A percentile compares a stretch with the other conserved stretches of the same genome.
Conservation (phyloP, 495 filamentous ascomycete species). For the Xylaria castorea region DNA sequence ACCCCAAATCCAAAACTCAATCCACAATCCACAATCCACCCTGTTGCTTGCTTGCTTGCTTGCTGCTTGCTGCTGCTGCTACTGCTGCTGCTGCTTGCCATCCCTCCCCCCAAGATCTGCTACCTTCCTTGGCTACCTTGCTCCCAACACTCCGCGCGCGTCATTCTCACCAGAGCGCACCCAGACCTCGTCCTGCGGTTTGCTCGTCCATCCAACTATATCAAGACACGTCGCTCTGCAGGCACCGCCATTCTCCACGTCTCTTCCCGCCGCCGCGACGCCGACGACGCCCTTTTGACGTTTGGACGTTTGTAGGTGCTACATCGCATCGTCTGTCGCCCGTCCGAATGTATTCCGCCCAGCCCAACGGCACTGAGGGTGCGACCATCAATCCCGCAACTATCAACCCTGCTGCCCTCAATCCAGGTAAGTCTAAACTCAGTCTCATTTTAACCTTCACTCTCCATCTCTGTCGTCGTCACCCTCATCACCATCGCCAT, state of each 20-base stretch:
- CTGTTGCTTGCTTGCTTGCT: not conserved
- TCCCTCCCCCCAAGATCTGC: constrained; percentile 42
- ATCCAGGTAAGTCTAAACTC: constrained; percentile 53
- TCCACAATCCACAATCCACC: constrained; percentile 9
- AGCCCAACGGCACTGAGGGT: constrained; percentile 62
- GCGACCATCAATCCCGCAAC: constrained; percentile 63
- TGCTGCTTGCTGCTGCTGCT: not conserved
- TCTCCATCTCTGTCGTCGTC: constrained; percentile 10
- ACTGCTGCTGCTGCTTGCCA: constrained; percentile 2
- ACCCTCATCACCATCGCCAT: constrained; percentile 31
- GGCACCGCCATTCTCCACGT: constrained; percentile 46
- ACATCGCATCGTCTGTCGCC: constrained; percentile 43
- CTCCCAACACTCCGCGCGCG: constrained; percentile 44
- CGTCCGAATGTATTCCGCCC: constrained; percentile 61
- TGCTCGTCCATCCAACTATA: constrained; percentile 57
- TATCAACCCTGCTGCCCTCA: constrained; percentile 61
- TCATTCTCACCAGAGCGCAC: constrained; percentile 46
- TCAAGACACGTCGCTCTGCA: constrained; percentile 65
- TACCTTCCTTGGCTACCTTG: constrained; percentile 39
- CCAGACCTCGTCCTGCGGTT: constrained; percentile 37
- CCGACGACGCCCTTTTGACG: constrained; percentile 35
- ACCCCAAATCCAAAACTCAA: not conserved
- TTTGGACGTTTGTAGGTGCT: constrained; percentile 37
- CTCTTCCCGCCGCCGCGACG: constrained; percentile 39
- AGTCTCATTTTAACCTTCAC: constrained; percentile 30